Conservation (phyloP, 2,329 filamentous ascomycete species). For the Fusarium camptoceras region DNA sequence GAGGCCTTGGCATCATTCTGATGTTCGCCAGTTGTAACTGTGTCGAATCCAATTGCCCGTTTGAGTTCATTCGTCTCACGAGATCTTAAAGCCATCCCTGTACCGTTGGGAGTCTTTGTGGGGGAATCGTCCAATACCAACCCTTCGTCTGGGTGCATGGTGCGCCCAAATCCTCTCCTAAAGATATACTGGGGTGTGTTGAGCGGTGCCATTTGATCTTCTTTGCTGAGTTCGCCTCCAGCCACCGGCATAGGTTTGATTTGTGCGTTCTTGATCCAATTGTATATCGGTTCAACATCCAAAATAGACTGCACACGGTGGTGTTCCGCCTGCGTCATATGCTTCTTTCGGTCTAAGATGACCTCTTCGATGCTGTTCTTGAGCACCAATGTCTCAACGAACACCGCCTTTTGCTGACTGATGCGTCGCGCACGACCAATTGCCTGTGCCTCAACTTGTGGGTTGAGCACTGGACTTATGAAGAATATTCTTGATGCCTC, state of each 20-base stretch:
- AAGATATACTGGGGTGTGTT: slow-evolving; percentile 62
- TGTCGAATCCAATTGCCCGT: slow-evolving; percentile 35
- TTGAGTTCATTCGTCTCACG: slow-evolving; percentile 41
- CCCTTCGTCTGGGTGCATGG: slow-evolving; percentile 60
- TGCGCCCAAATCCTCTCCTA: slow-evolving; percentile 59
- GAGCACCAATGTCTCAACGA: slow-evolving; percentile 87
- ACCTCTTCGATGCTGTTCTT: slow-evolving; percentile 85
- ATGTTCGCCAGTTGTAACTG: slow-evolving; percentile 19
- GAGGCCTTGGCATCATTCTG: slow-evolving; percentile 17
- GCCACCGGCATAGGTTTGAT: slow-evolving; percentile 55
- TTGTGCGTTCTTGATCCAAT: slow-evolving; percentile 67
- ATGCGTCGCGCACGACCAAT: slow-evolving; percentile 91
- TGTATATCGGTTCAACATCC: slow-evolving; percentile 67
- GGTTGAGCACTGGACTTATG: slow-evolving; percentile 86
- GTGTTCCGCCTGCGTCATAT: slow-evolving; percentile 78
- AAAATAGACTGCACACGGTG: slow-evolving; percentile 66
- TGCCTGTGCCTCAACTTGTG: slow-evolving; percentile 87
- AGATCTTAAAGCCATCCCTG: slow-evolving; percentile 11
- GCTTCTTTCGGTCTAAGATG: slow-evolving; percentile 77
- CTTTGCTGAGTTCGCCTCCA: slow-evolving; percentile 47
- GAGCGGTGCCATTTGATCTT: slow-evolving; percentile 63
- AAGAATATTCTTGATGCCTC: slow-evolving; percentile 90
- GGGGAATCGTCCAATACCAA: slow-evolving; percentile 50
- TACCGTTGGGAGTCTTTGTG: slow-evolving; percentile 17
- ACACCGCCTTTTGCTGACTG: slow-evolving; percentile 81